Conservation (phyloP, 225 moss, liverwort and hornwort genomes). For the Pleurozium schreberi region DNA sequence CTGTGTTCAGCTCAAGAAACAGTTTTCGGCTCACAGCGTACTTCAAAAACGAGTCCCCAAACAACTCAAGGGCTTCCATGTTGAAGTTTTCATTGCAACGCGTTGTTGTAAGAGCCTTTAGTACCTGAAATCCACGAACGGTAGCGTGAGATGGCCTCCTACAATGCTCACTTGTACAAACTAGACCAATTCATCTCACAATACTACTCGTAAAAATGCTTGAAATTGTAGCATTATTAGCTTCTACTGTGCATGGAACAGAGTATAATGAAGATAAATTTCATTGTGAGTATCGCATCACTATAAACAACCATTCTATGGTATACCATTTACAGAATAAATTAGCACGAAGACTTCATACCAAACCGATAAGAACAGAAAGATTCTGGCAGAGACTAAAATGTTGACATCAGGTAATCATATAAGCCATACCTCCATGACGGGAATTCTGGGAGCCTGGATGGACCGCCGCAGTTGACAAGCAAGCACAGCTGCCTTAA, state of each 20-base stretch:
- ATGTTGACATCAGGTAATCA: neutral
- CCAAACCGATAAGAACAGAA: neutral
- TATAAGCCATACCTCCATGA: slow-evolving; percentile 47
- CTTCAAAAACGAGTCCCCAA: slow-evolving; percentile 92
- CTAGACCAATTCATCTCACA: neutral
- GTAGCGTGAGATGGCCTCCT: neutral
- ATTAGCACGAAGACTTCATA: neutral
- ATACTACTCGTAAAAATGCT: neutral
- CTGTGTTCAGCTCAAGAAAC: slow-evolving; percentile 55
- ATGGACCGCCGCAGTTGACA: slow-evolving; percentile 54
- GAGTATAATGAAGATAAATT: neutral
- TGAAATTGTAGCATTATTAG: neutral
- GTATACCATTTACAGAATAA: neutral
- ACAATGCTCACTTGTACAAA: neutral
- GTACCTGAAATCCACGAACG: slow-evolving; percentile 41
- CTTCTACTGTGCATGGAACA: neutral
- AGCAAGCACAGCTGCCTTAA: slow-evolving; percentile 58
- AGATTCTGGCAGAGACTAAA: neutral
- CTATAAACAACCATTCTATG: neutral
- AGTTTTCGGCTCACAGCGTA: slow-evolving; percentile 76
- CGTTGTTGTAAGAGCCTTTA: slow-evolving; percentile 77
- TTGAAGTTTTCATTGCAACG: slow-evolving; percentile 81
- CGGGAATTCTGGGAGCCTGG: slow-evolving; percentile 47
- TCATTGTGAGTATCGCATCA: neutral
- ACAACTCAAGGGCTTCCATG: slow-evolving; percentile 81